Base-by-base conservation (phyloP, 345 rosid species). In the Hevea brasiliensis region DNA sequence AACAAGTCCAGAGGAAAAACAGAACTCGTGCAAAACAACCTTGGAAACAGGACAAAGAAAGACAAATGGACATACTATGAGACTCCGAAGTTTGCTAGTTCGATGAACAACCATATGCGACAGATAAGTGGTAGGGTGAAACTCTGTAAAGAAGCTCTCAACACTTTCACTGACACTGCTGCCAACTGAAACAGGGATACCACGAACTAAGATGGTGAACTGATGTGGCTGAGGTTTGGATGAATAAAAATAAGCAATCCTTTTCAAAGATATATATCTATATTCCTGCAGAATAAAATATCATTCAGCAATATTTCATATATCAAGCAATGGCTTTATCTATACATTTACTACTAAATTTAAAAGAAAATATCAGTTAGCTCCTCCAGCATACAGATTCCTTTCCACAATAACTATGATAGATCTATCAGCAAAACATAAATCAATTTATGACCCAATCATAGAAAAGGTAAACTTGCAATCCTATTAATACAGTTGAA, bases 151-250 rank as follows among this genome's bases (percentile, higher is more conserved):
- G 87, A 94, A 94, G n/a, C 76, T 84, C 69, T 92, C 92, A 55
- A 94, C 94, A 80, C 85, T 86, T 26, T 92, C 92, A 79, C 94
- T 81, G 75, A 94, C 87, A 76, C 81, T 90, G 80, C 82, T 80
- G 68, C 93, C 95, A 74, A 68, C 81, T 61, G 92, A 72, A 78
- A 87, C 84, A 11, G 98, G 98, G 67, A 94, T 80, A 75, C 89
- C 75, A 9, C 91, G 93, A 63, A 92, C 97, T 80, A 94, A 82
- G 78, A 92, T 79, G 72, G 97, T 94, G 84, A 90, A 94, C 78
- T 94, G 98, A 29, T 90, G 89, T 15, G 97, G 93, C 84, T 90
- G 95, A 85, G 97, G 94, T 83, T 85, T 87, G 45, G 98, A 86
- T 70, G 85, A 87, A 85, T 79, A 73, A 80, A 92, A 94, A 83